These are phyloP conservation scores for Agastache rugosa DNA, from an alignment of 257 asterid species.

Conservation along the genomic window DNA sequence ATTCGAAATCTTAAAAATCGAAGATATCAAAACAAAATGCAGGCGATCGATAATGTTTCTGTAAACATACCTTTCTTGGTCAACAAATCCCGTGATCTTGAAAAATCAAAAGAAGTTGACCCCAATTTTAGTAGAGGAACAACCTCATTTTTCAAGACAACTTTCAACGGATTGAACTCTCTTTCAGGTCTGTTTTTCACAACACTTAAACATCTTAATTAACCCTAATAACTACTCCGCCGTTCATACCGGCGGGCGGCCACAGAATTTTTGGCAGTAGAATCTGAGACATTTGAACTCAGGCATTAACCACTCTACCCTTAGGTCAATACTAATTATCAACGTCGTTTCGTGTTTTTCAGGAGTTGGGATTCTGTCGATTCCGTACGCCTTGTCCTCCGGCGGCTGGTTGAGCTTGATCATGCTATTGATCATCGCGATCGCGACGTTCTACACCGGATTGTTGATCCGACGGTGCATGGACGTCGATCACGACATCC, in stretches of 20 bases:
- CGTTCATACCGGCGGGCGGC: too few species aligned
- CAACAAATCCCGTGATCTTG: neutral
- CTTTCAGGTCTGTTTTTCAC: constrained; percentile 50
- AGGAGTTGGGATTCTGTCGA: constrained; percentile 73
- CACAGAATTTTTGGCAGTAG: too few species aligned
- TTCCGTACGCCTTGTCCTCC: constrained; percentile 60
- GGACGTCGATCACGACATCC: constrained; percentile 52
- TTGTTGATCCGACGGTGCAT: constrained; percentile 62
- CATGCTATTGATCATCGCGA: constrained; percentile 51
- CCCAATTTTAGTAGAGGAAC: constrained; percentile 12
- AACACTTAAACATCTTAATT: too few species aligned
- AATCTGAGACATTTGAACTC: too few species aligned
- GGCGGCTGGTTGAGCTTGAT: constrained; percentile 78
- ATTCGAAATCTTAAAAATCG: too few species aligned
- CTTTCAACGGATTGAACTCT: constrained; percentile 69
- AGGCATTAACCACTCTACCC: too few species aligned
- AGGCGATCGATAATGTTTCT: neutral
- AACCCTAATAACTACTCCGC: too few species aligned
- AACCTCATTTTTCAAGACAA: constrained; percentile 51
- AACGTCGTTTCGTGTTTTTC: neutral
- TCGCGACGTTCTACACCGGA: constrained; percentile 58
- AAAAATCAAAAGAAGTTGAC: constrained; percentile 13
- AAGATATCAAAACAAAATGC: too few species aligned
- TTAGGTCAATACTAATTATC: too few species aligned
- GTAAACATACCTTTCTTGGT: constrained; percentile 38